These are phyloP conservation scores for Chrysosporium keratinophilum DNA, from an alignment of 2,329 filamentous ascomycete species.

Conservation along the genomic window DNA sequence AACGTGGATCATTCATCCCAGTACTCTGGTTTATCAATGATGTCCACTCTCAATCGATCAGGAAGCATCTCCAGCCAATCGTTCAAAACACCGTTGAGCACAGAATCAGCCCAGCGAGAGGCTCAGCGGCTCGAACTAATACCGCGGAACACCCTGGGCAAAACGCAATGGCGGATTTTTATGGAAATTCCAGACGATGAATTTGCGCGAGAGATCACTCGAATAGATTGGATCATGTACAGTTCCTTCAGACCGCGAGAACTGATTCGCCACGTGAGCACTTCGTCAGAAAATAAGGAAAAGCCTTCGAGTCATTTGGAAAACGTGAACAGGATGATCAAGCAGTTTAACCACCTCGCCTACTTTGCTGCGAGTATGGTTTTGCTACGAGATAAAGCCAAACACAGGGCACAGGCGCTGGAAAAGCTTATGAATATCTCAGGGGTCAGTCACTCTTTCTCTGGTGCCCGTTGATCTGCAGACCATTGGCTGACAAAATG, in stretches of 20 bases:
- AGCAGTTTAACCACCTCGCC: constrained; percentile 78
- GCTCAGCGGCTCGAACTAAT: constrained; percentile 62
- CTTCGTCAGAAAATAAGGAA: constrained; percentile 44
- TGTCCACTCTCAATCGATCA: constrained; percentile 32
- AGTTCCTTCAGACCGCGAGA: constrained; percentile 88
- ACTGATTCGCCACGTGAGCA: constrained; percentile 78
- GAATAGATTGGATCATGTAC: constrained; percentile 98
- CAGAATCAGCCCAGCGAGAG: constrained; percentile 69
- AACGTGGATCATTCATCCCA: constrained; percentile 30
- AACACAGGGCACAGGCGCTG: constrained; percentile 80
- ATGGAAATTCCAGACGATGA: constrained; percentile 79
- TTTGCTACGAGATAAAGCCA: constrained; percentile 84
- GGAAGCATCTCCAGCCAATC: constrained; percentile 35
- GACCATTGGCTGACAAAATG: constrained; percentile 14
- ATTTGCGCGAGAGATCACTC: constrained; percentile 80
- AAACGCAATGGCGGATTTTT: constrained; percentile 78
- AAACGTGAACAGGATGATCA: constrained; percentile 89
- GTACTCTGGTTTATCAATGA: constrained; percentile 32
- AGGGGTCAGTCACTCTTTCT: constrained; percentile 28
- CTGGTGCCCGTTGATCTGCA: not conserved
- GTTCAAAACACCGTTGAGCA: constrained; percentile 29
- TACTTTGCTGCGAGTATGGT: constrained; percentile 76
- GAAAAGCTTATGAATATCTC: constrained; percentile 95
- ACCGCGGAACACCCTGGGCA: constrained; percentile 60
- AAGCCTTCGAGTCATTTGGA: constrained; percentile 63